A percentile compares a stretch with the other conserved stretches of the same genome.
Conservation (phyloP, 495 filamentous ascomycete genomes). For the Penicillium paxilli region DNA sequence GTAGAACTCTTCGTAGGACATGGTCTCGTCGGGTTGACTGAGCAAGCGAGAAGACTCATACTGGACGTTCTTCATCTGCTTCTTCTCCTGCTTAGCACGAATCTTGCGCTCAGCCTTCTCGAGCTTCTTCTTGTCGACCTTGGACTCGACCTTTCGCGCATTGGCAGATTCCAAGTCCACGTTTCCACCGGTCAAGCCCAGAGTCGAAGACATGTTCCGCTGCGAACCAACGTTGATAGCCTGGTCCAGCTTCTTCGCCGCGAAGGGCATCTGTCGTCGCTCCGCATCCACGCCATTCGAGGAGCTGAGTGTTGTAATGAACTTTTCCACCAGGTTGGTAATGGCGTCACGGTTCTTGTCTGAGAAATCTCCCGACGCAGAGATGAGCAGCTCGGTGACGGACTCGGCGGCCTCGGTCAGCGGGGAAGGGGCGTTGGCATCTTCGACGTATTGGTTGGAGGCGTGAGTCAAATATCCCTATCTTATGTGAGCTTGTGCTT, state of each 20-base stretch:
- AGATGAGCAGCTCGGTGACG: conserved; percentile 83
- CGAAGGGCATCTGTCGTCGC: conserved; percentile 64
- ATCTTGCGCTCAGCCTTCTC: conserved; percentile 99
- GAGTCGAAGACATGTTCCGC: conserved; percentile 90
- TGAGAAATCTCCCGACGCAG: conserved; percentile 80
- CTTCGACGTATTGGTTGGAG: conserved; percentile 75
- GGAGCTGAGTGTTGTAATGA: conserved; percentile 77
- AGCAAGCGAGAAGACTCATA: conserved; percentile 94
- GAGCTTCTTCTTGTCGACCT: conserved; percentile 97
- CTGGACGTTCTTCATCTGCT: conserved; percentile 94
- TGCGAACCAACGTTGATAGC: conserved; percentile 93
- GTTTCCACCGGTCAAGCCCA: conserved; percentile 78
- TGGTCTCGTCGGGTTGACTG: conserved; percentile 76
- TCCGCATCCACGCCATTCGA: conserved; percentile 73
- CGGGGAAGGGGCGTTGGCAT: conserved; percentile 66
- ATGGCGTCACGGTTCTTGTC: conserved; percentile 72
- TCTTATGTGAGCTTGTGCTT: conserved; percentile 13
- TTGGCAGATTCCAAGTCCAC: conserved; percentile 95
- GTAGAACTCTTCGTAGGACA: conserved; percentile 99
- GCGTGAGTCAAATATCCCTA: conserved; percentile 91
- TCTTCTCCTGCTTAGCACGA: conserved; percentile 96
- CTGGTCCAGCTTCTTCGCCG: conserved; percentile 86
- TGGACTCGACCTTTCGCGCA: conserved; percentile 88
- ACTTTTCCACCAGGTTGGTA: conserved; percentile 82
- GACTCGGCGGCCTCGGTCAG: conserved; percentile 80